These are phyloP conservation scores for Entomortierella parvispora DNA, from an alignment of 192 early-diverging fungal genomes.

Conservation along the genomic window DNA sequence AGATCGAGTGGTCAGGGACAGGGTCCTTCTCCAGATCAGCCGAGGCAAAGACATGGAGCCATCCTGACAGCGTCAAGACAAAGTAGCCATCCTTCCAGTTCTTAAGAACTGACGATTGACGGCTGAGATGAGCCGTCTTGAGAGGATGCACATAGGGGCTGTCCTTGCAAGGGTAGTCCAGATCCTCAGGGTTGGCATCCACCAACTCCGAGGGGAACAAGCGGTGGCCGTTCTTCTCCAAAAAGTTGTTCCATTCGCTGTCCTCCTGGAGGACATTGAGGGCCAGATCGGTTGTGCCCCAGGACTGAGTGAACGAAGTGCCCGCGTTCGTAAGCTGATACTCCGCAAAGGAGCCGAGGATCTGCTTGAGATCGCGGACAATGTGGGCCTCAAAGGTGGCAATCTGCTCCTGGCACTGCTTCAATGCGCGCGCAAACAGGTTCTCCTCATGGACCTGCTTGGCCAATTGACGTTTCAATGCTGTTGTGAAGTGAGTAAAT, in stretches of 20 bases:
- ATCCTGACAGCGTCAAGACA: constrained; percentile 58
- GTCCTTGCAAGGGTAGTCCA: constrained; percentile 57
- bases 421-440: constrained; percentile 43
- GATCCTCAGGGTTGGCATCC: constrained; percentile 48
- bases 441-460: constrained; percentile 45
- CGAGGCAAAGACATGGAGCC: constrained; percentile 53
- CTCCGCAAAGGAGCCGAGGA: constrained; percentile 26
- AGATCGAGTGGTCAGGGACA: constrained; percentile 54
- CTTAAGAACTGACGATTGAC: constrained; percentile 55
- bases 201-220: constrained; percentile 54
- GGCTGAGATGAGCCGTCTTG: constrained; percentile 52
- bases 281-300: constrained; percentile 34
- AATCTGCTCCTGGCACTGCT: constrained; percentile 42
- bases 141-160: constrained; percentile 53
- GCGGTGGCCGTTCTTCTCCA: constrained; percentile 39
- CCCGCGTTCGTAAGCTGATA: constrained; percentile 36
- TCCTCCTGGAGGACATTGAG: constrained; percentile 51
- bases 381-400: constrained; percentile 40
- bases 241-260: constrained; percentile 55
- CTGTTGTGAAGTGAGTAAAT: constrained; percentile 2
- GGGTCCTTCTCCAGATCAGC: constrained; percentile 38
- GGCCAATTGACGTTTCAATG: constrained; percentile 36
- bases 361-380: constrained; percentile 42
- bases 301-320: constrained; percentile 20
- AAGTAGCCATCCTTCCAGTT: constrained; percentile 55